Evolutionary conservation across 306 rosid species (phyloP).

Genomic region (Trichosanthes truncata): DNA sequence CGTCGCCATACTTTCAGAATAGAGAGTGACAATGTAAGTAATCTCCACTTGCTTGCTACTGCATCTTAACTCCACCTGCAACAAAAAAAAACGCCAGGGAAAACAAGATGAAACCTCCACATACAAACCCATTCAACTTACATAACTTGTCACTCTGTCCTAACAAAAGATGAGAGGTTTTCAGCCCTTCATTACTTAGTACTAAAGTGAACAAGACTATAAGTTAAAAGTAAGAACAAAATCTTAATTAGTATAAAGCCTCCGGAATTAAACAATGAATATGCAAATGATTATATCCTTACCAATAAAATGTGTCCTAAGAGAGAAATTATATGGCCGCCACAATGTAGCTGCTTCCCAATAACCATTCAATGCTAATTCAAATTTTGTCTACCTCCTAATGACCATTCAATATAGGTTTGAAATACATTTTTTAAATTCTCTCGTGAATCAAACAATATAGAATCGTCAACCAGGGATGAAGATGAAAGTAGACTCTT

Average conservation of each 20-base stretch:
- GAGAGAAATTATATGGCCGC: neutral
- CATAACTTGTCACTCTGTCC: neutral
- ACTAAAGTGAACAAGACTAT: neutral
- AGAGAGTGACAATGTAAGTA: conserved; percentile 64
- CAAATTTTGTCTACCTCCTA: neutral
- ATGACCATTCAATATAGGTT: no score
- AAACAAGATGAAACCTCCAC: neutral
- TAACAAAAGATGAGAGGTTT: neutral
- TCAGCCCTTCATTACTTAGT: neutral
- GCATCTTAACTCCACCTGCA: conserved; percentile 46
- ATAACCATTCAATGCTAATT: neutral
- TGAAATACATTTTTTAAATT: no score
- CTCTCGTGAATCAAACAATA: no score
- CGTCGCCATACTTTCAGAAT: conserved; percentile 82
- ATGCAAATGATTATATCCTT: neutral
- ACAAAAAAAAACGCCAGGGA: neutral
- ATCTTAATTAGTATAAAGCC: neutral
- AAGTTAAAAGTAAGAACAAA: neutral
- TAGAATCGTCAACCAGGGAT: no score
- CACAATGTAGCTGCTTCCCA: neutral
- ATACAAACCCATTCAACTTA: neutral
- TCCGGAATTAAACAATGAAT: neutral
- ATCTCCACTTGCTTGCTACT: conserved; percentile 42
- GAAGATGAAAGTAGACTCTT: no score
- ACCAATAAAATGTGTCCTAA: neutral